Evolutionary conservation across 805 yeast species (phyloP).

Genomic region (Kuraishia molischiana): DNA sequence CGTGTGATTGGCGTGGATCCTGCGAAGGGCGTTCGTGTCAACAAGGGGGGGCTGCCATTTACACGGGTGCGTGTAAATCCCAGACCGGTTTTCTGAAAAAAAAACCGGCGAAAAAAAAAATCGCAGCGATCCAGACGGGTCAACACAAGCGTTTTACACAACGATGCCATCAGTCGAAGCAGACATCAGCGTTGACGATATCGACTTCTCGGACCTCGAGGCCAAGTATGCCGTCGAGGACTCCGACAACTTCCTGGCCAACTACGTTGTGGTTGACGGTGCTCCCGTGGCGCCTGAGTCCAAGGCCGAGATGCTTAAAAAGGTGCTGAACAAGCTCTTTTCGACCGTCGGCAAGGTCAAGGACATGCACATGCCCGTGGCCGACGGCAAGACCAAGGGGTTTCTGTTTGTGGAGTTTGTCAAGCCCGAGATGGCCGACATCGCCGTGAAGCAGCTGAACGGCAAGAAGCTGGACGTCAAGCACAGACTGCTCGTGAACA

Average conservation of each 20-base stretch:
- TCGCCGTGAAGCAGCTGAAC: conserved; percentile 72
- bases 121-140: no score
- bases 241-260: conserved; percentile 55
- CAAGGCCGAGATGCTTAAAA: conserved; percentile 73
- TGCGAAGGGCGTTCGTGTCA: no score
- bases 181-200: conserved; percentile 6
- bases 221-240: conserved; percentile 52
- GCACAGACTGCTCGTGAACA: conserved; percentile 82
- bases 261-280: conserved; percentile 83
- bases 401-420: conserved; percentile 78
- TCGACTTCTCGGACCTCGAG: conserved; percentile 83
- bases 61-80: no score
- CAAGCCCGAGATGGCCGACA: conserved; percentile 54
- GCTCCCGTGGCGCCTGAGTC: conserved; percentile 92
- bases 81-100: no score
- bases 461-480: conserved; percentile 90
- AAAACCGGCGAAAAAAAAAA: no score
- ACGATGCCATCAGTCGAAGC: background rate
- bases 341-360: conserved; percentile 69
- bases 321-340: conserved; percentile 78
- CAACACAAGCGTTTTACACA: no score
- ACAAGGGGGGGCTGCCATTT: no score
- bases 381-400: conserved; percentile 76
- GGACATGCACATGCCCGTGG: conserved; percentile 77
- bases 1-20: no score